Percentiles rank a stretch among this genome's conserved stretches.
Conservation (phyloP, 306 rosid species). For the Cucumis cinereus region DNA sequence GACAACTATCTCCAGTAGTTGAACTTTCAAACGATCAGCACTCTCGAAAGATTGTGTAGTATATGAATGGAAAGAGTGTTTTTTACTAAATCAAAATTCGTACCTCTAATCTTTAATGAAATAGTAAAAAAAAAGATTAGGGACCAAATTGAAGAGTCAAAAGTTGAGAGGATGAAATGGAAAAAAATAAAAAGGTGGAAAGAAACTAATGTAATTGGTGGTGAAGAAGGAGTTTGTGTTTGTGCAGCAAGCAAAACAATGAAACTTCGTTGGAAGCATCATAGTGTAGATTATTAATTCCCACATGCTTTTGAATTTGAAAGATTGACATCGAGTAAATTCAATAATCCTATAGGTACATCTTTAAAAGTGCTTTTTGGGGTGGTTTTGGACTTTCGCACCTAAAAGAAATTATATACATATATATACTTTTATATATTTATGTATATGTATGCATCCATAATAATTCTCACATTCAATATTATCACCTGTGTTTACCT, state of each 20-base stretch:
- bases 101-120: not conserved
- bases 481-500: not conserved
- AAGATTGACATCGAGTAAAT: not conserved
- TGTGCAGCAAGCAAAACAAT: not conserved
- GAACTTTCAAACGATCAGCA: not conserved
- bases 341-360: not conserved
- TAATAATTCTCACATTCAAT: not conserved
- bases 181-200: not conserved
- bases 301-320: conserved; percentile 5
- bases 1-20: no score
- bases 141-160: not conserved
- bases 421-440: not conserved
- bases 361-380: not conserved
- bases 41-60: not conserved
- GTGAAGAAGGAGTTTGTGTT: not conserved
- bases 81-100: not conserved
- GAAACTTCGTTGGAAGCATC: conserved; percentile 1
- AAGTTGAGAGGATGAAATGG: not conserved
- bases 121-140: not conserved
- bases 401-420: not conserved
- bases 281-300: not conserved
- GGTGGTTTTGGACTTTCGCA: not conserved
- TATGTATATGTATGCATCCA: not conserved
- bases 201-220: not conserved
- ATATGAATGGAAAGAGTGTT: not conserved